Base-by-base conservation (phyloP, 2,329 filamentous ascomycete species). In the Amylocarpus encephaloides region DNA sequence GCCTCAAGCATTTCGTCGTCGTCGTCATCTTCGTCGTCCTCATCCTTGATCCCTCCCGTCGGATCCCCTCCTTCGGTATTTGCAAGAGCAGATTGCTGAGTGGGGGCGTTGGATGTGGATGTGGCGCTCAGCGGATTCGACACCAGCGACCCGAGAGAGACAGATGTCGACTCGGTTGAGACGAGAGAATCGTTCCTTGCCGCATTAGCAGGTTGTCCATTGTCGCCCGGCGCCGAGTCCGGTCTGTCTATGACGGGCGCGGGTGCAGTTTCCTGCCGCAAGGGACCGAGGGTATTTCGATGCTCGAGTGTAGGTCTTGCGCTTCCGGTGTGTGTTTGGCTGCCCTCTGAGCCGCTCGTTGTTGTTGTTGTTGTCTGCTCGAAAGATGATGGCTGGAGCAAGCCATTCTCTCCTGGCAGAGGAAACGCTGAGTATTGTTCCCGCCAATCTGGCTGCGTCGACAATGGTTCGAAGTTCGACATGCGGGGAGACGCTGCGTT, bases 1-100 rank as follows among this genome's bases (percentile, higher is more conserved):
- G 63, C 71, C 36, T 80, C 78, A 34, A 64, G 43, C 70, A 77
- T 75, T 22, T 79, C 76, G 36, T 83, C 79, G 26, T 83, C 79
- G 5, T 82, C 79, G 2, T 64, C 64, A 26, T 64, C 56, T 5
- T 66, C 64, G 22, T 64, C 60, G 15, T 62, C 61, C 43, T 65
- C 63, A 34, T 64, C 62, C 51, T 65, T 66, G 3, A 63, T 49
- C 18, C 63, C 62, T 26, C 47, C 46, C 30, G 60, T 43, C 16
- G 41, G 33, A 38, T 76, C 5, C 73, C 73, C 40, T 76, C 75
- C 41, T 76, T 76, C 61, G 72, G 76, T 59, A 68, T 61, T 50
- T 59, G 54, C n/a, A 45, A 58, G 34, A 64, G 65, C n/a, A 68
- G 70, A 33, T 72, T 72, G 51, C 68, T 70, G 38, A 62, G 66